Percentiles rank a stretch among this genome's conserved stretches.
phyloP scores from a whole-genome alignment of 805 yeast species.

The Wickerhamomyces pijperi region DNA sequence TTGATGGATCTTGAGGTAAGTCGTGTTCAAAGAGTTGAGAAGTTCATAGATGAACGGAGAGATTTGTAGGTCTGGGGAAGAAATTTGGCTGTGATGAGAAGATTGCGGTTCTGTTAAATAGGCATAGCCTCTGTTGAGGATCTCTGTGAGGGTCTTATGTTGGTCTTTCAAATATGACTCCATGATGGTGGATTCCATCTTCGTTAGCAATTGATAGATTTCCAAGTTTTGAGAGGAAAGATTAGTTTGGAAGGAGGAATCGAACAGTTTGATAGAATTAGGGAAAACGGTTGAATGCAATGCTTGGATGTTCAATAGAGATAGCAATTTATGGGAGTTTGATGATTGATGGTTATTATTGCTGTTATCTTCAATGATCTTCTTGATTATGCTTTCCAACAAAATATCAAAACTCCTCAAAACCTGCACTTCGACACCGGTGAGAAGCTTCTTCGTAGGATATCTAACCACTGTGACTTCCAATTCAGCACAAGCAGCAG shows the following conservation, averaged over 20 bases:
- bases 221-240: conserved; percentile 30
- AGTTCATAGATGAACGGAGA: conserved; percentile 33
- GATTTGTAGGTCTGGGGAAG: conserved; percentile 10
- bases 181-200: conserved; percentile 42
- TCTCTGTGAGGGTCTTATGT: conserved; percentile 27
- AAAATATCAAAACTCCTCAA: conserved; percentile 34
- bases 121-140: too few relatives aligned
- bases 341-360: conserved; percentile 2
- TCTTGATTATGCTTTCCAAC: conserved; percentile 29
- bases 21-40: conserved; percentile 35
- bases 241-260: conserved; percentile 35
- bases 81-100: conserved; percentile 31
- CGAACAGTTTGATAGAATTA: conserved; percentile 35
- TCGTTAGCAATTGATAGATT: conserved; percentile 32
- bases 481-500: too few relatives aligned
- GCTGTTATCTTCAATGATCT: conserved; percentile 29
- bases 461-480: conserved; percentile 24
- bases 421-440: conserved; percentile 29
- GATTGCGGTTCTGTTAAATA: too few relatives aligned
- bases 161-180: conserved; percentile 40
- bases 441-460: conserved; percentile 24
- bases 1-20: conserved; percentile 38
- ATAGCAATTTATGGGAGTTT: conserved; percentile 35
- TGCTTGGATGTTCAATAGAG: conserved; percentile 43
- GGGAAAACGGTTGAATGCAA: conserved; percentile 38